Conservation (phyloP, 2,329 filamentous ascomycete genomes). For the Xylariaceae sp. region DNA sequence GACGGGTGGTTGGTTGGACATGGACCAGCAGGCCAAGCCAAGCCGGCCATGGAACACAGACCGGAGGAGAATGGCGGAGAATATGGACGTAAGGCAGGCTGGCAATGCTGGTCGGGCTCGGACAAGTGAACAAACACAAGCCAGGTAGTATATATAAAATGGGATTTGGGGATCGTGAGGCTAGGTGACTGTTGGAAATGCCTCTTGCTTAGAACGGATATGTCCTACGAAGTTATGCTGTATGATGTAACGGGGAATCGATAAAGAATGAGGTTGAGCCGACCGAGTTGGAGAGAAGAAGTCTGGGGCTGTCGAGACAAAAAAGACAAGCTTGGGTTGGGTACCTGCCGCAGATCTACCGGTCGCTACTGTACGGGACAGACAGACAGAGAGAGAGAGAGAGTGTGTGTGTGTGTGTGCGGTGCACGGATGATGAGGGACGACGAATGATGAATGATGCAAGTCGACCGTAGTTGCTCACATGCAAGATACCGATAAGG, state of each 20-base stretch:
- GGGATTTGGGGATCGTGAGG: background rate
- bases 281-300: background rate
- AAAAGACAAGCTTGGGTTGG: background rate
- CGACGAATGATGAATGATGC: conserved; percentile 11
- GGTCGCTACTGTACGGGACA: background rate
- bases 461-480: conserved; percentile 17
- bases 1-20: conserved; percentile 9
- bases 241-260: background rate
- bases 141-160: background rate
- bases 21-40: conserved; percentile 11
- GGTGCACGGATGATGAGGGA: background rate
- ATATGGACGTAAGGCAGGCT: background rate
- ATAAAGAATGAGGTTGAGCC: background rate
- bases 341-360: background rate
- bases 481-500: conserved; percentile 8
- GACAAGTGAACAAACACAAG: background rate
- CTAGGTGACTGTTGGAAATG: conserved; percentile 8
- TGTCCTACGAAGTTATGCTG: background rate
- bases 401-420: no score
- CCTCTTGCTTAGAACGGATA: conserved; percentile 1
- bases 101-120: background rate
- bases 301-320: background rate
- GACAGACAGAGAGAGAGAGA: no score
- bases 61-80: background rate
- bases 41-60: conserved; percentile 10